Evolutionary conservation across 148 eudicot genomes (phyloP).

Genomic region (Rhododendron ovatum): DNA sequence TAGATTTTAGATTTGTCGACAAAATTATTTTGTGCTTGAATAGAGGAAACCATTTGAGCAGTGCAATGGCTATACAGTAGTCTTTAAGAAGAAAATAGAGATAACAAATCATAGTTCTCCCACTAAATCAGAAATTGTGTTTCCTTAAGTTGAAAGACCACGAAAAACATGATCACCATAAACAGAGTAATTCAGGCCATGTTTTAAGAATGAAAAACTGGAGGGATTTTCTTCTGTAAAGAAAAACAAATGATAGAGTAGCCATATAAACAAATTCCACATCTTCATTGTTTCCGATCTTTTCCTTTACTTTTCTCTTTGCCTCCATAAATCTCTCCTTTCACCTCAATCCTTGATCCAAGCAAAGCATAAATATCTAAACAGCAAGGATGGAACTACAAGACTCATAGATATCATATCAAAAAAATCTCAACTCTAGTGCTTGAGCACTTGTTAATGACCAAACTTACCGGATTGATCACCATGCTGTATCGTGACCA

Average conservation of each 20-base stretch:
- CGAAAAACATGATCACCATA: background rate
- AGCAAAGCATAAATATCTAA: background rate
- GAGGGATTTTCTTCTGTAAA: background rate
- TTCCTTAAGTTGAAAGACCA: background rate
- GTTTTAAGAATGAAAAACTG: background rate
- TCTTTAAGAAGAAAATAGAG: background rate
- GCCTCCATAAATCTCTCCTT: background rate
- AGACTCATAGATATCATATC: background rate
- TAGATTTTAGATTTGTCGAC: background rate
- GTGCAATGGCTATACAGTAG: background rate
- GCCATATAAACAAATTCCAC: background rate
- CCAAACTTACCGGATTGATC: conserved; percentile 74
- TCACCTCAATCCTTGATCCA: background rate
- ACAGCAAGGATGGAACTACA: background rate
- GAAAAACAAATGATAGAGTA: background rate
- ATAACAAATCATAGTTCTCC: background rate
- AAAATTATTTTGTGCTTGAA: background rate
- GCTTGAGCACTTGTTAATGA: background rate
- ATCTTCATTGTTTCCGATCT: background rate
- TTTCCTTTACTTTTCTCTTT: background rate
- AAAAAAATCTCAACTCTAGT: background rate
- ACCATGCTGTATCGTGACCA: conserved; percentile 96
- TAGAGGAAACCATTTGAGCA: background rate
- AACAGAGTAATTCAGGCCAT: background rate
- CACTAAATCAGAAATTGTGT: background rate